Conservation (phyloP, 2,329 filamentous ascomycete species). For the Sclerotinia glacialis region DNA sequence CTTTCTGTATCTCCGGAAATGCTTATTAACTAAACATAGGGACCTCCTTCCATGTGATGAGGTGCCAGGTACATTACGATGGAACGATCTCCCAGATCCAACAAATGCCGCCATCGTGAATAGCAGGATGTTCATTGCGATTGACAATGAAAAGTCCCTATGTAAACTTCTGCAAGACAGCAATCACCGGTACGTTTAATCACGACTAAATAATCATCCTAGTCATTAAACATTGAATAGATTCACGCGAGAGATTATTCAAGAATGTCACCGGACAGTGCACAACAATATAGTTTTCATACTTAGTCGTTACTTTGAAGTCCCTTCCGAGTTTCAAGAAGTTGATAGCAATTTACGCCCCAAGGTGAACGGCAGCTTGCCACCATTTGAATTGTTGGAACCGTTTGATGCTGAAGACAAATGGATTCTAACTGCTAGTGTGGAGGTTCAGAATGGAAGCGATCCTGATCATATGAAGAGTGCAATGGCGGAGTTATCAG, state of each 20-base stretch:
- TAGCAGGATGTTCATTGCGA: slow-evolving; percentile 34
- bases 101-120: slow-evolving; percentile 33
- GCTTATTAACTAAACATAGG: slow-evolving; percentile 6
- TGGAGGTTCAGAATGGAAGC: slow-evolving; percentile 54
- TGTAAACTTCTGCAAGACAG: slow-evolving; percentile 52
- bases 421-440: slow-evolving; percentile 56
- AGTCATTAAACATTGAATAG: slow-evolving; percentile 28
- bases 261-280: slow-evolving; percentile 33
- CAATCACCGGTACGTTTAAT: slow-evolving; percentile 47
- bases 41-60: slow-evolving; percentile 36
- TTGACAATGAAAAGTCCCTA: slow-evolving; percentile 44
- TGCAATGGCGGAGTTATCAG: slow-evolving; percentile 51
- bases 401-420: slow-evolving; percentile 49
- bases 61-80: slow-evolving; percentile 50
- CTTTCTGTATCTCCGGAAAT: background rate
- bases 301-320: slow-evolving; percentile 32
- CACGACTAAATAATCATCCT: background rate
- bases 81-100: slow-evolving; percentile 61
- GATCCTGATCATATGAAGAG: slow-evolving; percentile 54
- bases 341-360: slow-evolving; percentile 34
- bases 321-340: slow-evolving; percentile 28
- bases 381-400: slow-evolving; percentile 48
- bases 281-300: slow-evolving; percentile 36
- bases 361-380: slow-evolving; percentile 40
- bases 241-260: slow-evolving; percentile 33